Conservation (phyloP, 148 eudicot genomes). For the Silene latifolia region DNA sequence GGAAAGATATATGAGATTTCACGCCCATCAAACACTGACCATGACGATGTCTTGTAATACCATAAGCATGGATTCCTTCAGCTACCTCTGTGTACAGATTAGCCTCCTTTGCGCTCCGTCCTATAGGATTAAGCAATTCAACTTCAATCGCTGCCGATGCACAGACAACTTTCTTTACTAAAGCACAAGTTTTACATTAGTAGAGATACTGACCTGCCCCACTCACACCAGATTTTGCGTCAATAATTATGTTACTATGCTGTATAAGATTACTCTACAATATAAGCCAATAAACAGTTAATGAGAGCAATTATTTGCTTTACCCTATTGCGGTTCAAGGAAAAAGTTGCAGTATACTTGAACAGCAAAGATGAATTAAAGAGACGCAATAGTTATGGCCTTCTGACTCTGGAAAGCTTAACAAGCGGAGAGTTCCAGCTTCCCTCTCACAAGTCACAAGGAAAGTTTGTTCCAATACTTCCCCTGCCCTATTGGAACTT, state of each 20-base stretch:
- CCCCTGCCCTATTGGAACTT: not conserved
- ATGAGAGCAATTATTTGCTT: not conserved
- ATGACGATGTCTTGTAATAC: constrained; percentile 91
- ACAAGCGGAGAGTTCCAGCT: not conserved
- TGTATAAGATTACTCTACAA: constrained; percentile 73
- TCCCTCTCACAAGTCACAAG: too few relatives aligned
- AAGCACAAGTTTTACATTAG: not conserved
- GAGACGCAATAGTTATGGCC: too few relatives aligned
- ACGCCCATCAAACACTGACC: constrained; percentile 44
- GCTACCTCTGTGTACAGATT: constrained; percentile 91
- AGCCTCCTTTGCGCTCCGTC: constrained; percentile 96
- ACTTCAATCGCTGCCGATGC: not conserved
- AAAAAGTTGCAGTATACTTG: not conserved
- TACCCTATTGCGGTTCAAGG: not conserved
- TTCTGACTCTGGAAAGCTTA: too few relatives aligned
- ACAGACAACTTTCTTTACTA: not conserved
- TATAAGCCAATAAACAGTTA: not conserved
- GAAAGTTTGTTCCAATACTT: not conserved
- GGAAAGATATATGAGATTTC: not conserved
- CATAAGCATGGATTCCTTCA: constrained; percentile 93
- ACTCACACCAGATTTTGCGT: constrained; percentile 94
- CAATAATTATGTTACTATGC: constrained; percentile 64
- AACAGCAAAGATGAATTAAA: too few relatives aligned
- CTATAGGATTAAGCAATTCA: constrained; percentile 34
- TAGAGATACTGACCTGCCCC: constrained; percentile 73